Base-by-base conservation (phyloP, 495 filamentous ascomycete genomes). In the Aspergillus saccharolyticus region DNA sequence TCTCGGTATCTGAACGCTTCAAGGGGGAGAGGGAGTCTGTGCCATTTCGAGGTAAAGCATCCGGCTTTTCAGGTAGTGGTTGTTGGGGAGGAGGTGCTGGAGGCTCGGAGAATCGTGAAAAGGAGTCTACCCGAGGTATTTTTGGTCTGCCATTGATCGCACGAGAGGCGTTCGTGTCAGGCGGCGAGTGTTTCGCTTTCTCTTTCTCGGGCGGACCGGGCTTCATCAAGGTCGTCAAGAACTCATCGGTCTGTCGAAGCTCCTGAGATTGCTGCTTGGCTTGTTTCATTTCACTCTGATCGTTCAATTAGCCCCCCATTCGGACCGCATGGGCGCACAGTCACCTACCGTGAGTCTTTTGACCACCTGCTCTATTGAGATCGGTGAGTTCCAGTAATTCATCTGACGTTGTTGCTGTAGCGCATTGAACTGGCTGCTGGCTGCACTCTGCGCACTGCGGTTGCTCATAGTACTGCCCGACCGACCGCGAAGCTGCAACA, bases 291-390 rank as follows among this genome's bases (percentile, higher is more conserved):
- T 98, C 94, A 61, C 80, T 78, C 94, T 98, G 43, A 39, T 50
- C 8, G 17, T 52, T 17, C 28, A n/a, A 42, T 70, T 55, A 66
- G 66, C n/a, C 46, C n/a, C 46, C 30, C 17, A 21, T 10, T 53
- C 42, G 33, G 33, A 56, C 8, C n/a, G 18, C 20, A 18, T 1
- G 20, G 8, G 16, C 4, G 0, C 56, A 25, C 7, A 46, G 39
- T 45, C 33, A 78, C 89, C 80, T 82, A 97, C 94, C 61, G 89
- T 89, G 44, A 98, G 81, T 67, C 86, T 88, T 70, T 97, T 97
- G 30, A 96, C 90, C 42, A 98, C 89, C 60, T 96, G 89, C 63
- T 98, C 94, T 52, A 95, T 91, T 10, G 91, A 92, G 33, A 96
- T 85, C 2, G 91, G 89, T 16, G 87, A 89, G 58, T 92, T 80